Base-by-base conservation (phyloP, 305 asterid species). In the Fraxinus albicans region DNA sequence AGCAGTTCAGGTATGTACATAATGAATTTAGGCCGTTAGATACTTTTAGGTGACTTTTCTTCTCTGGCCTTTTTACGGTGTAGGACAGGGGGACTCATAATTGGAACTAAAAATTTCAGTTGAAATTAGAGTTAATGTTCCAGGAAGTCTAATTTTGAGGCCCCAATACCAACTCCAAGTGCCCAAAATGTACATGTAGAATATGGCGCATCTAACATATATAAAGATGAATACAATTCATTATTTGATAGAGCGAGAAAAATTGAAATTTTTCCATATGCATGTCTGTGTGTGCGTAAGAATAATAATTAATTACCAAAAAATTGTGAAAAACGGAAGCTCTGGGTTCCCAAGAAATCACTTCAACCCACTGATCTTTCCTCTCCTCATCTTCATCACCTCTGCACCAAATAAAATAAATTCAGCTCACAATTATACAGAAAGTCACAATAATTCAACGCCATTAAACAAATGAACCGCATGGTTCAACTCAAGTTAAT, bases 321-420 rank as follows among this genome's bases (percentile, higher is more conserved):
- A 94, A 93, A 77, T 92, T 89, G 73, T 94, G 99, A 86, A 86
- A 93, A 84, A 95, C 25, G 79, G 78, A 86, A 84, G 97, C 99
- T 85, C 99, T 91, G 27, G 99, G 99, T 88, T 95, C 99, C 98
- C 93, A 91, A 42, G 98, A 94, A 79, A 95, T 86, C 83, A 93
- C 86, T 88, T 95, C 98, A 80, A 87, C 94, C 99, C 98, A 96
- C 80, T 89, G 97, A 89, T 93, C 97, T 86, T 84, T 91, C 35
- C 79, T 86, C 36, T 83, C 98, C 74, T 87, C 97, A 6, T 87
- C 93, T 47, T 83, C 95, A 76, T 84, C 92, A 80, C 79, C 90
- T 73, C 92, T 89, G 74, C 65, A 36, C 76, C 58, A 27, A 70
- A 79, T 69, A 83, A 78, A 40, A 50, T 84, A 78, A 63, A 79